Evolutionary conservation across 2,329 filamentous ascomycete genomes (phyloP).

Genomic region (Coniochaeta prunicola): DNA sequence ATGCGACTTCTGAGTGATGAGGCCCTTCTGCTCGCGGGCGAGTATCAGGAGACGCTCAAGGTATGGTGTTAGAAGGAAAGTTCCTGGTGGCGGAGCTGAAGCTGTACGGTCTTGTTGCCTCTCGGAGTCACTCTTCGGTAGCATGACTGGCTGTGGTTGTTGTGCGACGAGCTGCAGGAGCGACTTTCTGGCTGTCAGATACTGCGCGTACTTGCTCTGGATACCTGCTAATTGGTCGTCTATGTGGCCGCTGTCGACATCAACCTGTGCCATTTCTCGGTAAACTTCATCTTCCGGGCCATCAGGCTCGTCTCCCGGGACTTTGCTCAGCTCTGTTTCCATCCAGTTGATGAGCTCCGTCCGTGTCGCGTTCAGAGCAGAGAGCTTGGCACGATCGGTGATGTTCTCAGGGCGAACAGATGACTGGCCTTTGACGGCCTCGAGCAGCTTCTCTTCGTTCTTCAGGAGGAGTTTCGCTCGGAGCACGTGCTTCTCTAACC

Average conservation of each 20-base stretch:
- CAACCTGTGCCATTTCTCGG: background rate
- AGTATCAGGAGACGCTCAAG: conserved; percentile 44
- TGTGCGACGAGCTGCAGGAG: conserved; percentile 33
- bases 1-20: conserved; percentile 52
- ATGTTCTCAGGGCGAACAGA: conserved; percentile 27
- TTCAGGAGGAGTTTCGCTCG: conserved; percentile 49
- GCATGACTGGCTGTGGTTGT: conserved; percentile 3
- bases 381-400: conserved; percentile 31
- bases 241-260: conserved; percentile 20
- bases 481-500: conserved; percentile 51
- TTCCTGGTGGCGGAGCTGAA: conserved; percentile 15
- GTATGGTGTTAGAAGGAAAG: conserved; percentile 48
- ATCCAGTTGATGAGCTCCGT: conserved; percentile 59
- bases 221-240: conserved; percentile 37
- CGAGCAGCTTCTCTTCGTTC: conserved; percentile 48
- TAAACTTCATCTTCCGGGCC: background rate
- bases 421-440: conserved; percentile 34
- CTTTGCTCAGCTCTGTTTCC: conserved; percentile 51
- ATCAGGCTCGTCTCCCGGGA: conserved; percentile 25
- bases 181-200: conserved; percentile 40
- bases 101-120: background rate
- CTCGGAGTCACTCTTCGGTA: conserved; percentile 5
- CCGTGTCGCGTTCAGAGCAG: conserved; percentile 48
- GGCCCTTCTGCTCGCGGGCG: conserved; percentile 47
- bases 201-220: conserved; percentile 45